Evolutionary conservation across 441 rosid species (phyloP).

Genomic region (Eruca vesicaria): DNA sequence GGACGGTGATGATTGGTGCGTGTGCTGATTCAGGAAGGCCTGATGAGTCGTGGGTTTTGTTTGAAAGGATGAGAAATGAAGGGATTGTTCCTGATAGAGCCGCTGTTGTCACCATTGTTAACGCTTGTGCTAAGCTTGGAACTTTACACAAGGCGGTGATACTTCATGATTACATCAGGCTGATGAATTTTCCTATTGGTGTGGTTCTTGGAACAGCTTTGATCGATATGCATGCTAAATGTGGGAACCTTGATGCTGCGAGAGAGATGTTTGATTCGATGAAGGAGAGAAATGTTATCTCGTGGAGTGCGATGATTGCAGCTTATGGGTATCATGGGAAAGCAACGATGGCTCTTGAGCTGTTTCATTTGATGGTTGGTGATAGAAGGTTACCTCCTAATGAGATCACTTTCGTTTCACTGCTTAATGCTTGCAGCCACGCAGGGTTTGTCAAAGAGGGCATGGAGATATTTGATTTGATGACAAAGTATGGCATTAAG

Average conservation of each 20-base stretch:
- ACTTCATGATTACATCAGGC: conserved; percentile 37
- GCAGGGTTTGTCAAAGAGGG: conserved; percentile 52
- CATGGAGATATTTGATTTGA: conserved; percentile 36
- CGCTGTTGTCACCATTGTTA: conserved; percentile 42
- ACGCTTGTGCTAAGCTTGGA: conserved; percentile 55
- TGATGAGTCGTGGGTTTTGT: conserved; percentile 46
- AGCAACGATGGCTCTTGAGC: conserved; percentile 46
- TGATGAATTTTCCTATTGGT: conserved; percentile 35
- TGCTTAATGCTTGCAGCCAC: conserved; percentile 59
- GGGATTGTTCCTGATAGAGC: conserved; percentile 45
- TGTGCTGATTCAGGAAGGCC: conserved; percentile 44
- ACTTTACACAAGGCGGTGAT: conserved; percentile 42
- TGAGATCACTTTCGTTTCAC: conserved; percentile 53
- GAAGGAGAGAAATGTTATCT: conserved; percentile 43
- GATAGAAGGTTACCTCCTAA: conserved; percentile 42
- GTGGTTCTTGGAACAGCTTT: conserved; percentile 45
- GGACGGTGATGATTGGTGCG: conserved; percentile 58
- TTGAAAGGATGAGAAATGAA: conserved; percentile 47
- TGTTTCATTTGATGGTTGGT: conserved; percentile 43
- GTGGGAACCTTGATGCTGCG: conserved; percentile 46
- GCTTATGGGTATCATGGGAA: conserved; percentile 56
- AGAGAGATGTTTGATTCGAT: conserved; percentile 46
- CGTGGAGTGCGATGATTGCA: conserved; percentile 61
- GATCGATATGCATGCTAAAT: conserved; percentile 59
- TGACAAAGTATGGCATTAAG: conserved; percentile 36